Base-by-base conservation (phyloP, 225 moss, liverwort and hornwort genomes). In the Antitrichia curtipendula region DNA sequence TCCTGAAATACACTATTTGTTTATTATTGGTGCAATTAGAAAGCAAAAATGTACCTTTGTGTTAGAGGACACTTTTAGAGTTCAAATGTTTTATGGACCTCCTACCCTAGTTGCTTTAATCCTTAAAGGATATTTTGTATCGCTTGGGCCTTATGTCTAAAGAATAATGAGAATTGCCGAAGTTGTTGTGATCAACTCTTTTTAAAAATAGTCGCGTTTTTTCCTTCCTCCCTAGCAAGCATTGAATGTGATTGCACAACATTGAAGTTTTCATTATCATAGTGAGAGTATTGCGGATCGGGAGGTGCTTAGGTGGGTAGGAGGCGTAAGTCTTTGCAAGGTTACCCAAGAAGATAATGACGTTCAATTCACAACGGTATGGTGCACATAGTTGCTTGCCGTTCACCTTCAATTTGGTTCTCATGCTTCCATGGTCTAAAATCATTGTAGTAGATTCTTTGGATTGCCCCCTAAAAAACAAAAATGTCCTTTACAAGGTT, bases 381-480 rank as follows among this genome's bases (percentile, higher is more conserved):
- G 0, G 1, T 24, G 0, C 2, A 0, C 0, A 24, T 4, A 69
- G 24, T 0, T 5, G 0, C 20, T 22, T 23, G 7, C 2, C 4
- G 0, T 69, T 69, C 0, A 5, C 41, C 2, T 69, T 1, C 69
- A 69, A 40, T 69, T 1, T 1, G 0, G 0, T 24, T 14, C 8
- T 24, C 14, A 0, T 69, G 1, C 14, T 25, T 40, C 8, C 25
- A 6, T 0, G 3, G 1, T 40, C 0, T 69, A 0, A 25, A 40
- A 40, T 40, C 24, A 8, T 0, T 24, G 2, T 14, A 8, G 0
- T n/a, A n/a, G n/a, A n/a, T n/a, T n/a, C n/a, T n/a, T n/a, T n/a
- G n/a, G n/a, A 4, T 1, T 69, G 1, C 11, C 8, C 1, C 7
- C 0, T 2, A 0, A 24, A 1, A 4, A 40, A 13, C 0, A 4